A percentile compares a stretch with the other conserved stretches of the same genome.
Conservation (phyloP, 1,284 basidiomycete species). For the Volvariella volvacea region DNA sequence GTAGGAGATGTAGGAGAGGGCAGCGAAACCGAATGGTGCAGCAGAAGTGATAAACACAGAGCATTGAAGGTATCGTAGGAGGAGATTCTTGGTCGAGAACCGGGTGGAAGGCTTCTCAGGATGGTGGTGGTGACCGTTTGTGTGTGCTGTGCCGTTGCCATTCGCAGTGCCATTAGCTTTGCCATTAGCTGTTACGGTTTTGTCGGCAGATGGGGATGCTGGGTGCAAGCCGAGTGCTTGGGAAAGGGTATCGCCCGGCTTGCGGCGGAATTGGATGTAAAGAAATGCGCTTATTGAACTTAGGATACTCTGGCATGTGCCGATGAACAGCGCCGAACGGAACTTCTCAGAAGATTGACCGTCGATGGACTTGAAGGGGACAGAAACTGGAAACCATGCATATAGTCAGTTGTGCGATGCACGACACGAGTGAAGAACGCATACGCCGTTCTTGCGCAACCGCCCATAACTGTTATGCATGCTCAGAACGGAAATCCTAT, state of each 20-base stretch:
- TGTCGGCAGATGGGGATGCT: not conserved
- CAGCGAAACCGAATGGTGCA: constrained; percentile 92
- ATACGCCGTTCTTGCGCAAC: constrained; percentile 86
- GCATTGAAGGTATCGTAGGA: constrained; percentile 76
- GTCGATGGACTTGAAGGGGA: constrained; percentile 71
- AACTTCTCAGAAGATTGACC: constrained; percentile 69
- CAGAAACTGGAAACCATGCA: constrained; percentile 56
- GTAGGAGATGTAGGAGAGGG: constrained; percentile 94
- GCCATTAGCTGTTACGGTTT: constrained; percentile 15
- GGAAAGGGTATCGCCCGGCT: constrained; percentile 40
- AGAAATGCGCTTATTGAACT: constrained; percentile 73
- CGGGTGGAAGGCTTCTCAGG: constrained; percentile 27
- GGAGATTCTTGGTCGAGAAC: constrained; percentile 45
- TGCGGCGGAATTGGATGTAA: constrained; percentile 72
- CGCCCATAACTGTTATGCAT: constrained; percentile 64
- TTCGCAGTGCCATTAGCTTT: constrained; percentile 8
- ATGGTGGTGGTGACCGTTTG: constrained; percentile 21
- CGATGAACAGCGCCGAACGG: constrained; percentile 83
- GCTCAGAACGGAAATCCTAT: constrained; percentile 10
- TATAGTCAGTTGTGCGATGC: constrained; percentile 3
- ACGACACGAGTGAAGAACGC: constrained; percentile 19
- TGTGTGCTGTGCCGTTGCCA: constrained; percentile 17
- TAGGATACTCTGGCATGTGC: constrained; percentile 80
- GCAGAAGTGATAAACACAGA: constrained; percentile 86
- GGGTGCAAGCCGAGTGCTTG: constrained; percentile 50